Evolutionary conservation across 345 rosid genomes (phyloP).

Genomic region (Linum lewisii): DNA sequence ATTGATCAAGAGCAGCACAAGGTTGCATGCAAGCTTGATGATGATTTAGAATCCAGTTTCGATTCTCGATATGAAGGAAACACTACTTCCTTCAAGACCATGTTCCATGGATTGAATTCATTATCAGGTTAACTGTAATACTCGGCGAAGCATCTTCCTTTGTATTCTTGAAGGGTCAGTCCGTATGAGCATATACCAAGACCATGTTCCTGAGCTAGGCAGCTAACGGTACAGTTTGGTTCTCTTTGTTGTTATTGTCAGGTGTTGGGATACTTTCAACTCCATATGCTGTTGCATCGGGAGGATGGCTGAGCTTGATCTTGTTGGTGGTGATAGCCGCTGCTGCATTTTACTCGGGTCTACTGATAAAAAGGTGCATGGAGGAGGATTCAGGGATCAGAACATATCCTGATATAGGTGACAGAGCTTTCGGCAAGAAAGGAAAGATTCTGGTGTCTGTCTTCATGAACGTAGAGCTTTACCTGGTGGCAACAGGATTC

Average conservation of each 20-base stretch:
- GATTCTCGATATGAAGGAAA: conserved; percentile 9
- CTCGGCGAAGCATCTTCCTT: conserved; percentile 17
- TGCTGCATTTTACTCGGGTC: conserved; percentile 56
- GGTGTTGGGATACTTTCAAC: conserved; percentile 85
- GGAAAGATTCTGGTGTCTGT: conserved; percentile 50
- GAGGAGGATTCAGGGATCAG: conserved; percentile 50
- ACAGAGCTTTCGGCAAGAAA: conserved; percentile 59
- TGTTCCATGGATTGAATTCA: conserved; percentile 58
- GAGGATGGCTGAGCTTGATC: conserved; percentile 82
- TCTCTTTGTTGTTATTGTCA: conserved; percentile 14
- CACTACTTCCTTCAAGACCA: conserved; percentile 42
- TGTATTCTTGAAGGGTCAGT: neutral
- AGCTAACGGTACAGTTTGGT: no score
- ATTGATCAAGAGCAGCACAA: conserved; percentile 8
- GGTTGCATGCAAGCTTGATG: conserved; percentile 12
- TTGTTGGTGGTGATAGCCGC: conserved; percentile 47
- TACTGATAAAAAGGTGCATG: conserved; percentile 74
- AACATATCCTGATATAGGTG: conserved; percentile 79
- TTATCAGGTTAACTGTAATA: conserved; percentile 41
- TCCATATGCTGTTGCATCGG: conserved; percentile 76
- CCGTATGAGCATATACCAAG: no score
- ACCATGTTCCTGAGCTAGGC: no score
- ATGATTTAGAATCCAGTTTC: conserved; percentile 20
- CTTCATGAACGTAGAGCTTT: conserved; percentile 73
- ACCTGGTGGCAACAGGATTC: conserved; percentile 72